A percentile compares a stretch with the other conserved stretches of the same genome.
These are phyloP conservation scores for Arabidopsis hybrid DNA, from an alignment of 441 rosid genomes.

Conservation along the genomic window DNA sequence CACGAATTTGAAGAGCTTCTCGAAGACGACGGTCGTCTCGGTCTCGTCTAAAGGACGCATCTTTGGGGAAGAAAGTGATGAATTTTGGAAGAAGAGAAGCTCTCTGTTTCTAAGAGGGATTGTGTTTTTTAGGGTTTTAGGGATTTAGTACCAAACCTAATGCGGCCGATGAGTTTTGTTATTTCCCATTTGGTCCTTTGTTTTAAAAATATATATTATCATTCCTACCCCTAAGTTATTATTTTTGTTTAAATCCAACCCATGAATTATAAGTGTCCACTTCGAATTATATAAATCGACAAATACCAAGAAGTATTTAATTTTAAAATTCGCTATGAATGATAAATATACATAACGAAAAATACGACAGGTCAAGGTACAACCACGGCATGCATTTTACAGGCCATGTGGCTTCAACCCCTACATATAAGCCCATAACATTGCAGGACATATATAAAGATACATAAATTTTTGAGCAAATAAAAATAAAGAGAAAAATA, in stretches of 20 bases:
- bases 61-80: background rate
- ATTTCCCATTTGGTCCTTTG: constrained; percentile 23
- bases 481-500: no score
- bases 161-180: constrained; percentile 15
- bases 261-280: background rate
- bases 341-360: background rate
- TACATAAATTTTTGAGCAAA: no score
- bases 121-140: constrained; percentile 37
- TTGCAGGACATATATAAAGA: no score
- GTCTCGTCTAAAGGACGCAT: constrained; percentile 90
- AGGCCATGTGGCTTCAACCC: no score
- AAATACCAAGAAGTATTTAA: background rate
- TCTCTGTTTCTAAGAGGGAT: constrained; percentile 28
- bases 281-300: background rate
- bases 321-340: background rate
- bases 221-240: background rate
- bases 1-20: constrained; percentile 78
- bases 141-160: constrained; percentile 37
- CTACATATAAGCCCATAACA: no score
- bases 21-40: constrained; percentile 87
- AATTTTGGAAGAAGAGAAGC: constrained; percentile 1
- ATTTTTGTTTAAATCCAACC: no score
- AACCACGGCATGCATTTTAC: background rate
- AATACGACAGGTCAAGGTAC: background rate
- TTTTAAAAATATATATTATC: background rate